These are phyloP conservation scores for Quercus aquifolioides DNA, from an alignment of 306 rosid genomes.

Conservation along the genomic window DNA sequence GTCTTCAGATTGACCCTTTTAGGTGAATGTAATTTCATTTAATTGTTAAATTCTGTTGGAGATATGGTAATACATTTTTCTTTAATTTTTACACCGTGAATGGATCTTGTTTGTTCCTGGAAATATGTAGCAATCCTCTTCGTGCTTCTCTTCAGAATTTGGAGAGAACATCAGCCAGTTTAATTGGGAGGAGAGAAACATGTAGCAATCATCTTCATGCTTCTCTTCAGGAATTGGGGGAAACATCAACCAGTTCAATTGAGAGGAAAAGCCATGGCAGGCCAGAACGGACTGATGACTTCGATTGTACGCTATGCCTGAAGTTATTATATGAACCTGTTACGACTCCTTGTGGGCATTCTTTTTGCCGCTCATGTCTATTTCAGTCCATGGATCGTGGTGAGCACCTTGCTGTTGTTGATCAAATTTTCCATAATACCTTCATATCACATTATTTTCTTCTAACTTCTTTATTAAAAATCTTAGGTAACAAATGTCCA, in stretches of 20 bases:
- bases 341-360: conserved; percentile 98
- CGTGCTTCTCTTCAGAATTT: conserved; percentile 60
- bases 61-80: background rate
- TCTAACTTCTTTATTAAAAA: conserved; percentile 31
- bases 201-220: conserved; percentile 65
- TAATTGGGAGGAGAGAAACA: conserved; percentile 29
- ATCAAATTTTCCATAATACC: conserved; percentile 8
- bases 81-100: background rate
- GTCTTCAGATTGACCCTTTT: conserved; percentile 83
- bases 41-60: background rate
- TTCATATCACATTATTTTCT: conserved; percentile 11
- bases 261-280: conserved; percentile 43
- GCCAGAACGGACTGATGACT: conserved; percentile 79
- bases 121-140: conserved; percentile 64
- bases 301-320: conserved; percentile 88
- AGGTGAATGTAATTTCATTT: conserved; percentile 50
- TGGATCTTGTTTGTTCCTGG: conserved; percentile 32
- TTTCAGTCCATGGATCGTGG: conserved; percentile 96
- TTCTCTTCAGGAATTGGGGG: conserved; percentile 66
- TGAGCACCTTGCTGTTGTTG: conserved; percentile 40
- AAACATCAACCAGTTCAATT: conserved; percentile 32
- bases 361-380: conserved; percentile 89
- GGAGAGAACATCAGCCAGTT: conserved; percentile 47
- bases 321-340: conserved; percentile 84
- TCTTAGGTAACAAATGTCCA: conserved; percentile 96